Percentiles rank a stretch among this genome's conserved stretches.
These are phyloP conservation scores for Suhomyces coccinellae DNA, from an alignment of 1,139 yeast genomes.

Conservation along the genomic window DNA sequence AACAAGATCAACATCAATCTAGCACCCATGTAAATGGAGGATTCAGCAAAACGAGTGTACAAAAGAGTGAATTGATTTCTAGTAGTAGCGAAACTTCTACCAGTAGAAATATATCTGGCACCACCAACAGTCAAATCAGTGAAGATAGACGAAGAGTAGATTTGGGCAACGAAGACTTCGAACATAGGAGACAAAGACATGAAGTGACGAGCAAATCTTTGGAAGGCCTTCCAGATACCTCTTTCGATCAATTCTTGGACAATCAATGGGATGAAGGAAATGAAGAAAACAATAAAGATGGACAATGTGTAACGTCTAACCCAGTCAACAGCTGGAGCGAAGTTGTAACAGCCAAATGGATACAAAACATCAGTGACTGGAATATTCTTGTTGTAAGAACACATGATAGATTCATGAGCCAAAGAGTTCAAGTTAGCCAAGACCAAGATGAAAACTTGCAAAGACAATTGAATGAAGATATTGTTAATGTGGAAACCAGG, in stretches of 20 bases:
- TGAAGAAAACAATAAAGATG: slow-evolving; percentile 97
- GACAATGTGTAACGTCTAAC: slow-evolving; percentile 95
- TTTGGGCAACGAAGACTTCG: slow-evolving; percentile 98
- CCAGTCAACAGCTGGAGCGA: slow-evolving; percentile 92
- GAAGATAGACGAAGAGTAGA: slow-evolving; percentile 85
- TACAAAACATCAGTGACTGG: slow-evolving; percentile 83
- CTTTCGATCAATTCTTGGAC: slow-evolving; percentile 97
- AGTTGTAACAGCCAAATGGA: slow-evolving; percentile 94
- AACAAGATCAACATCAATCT: slow-evolving; percentile 85
- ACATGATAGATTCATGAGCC: slow-evolving; percentile 85
- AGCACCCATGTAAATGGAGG: slow-evolving; percentile 95
- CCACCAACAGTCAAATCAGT: slow-evolving; percentile 98
- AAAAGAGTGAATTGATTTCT: slow-evolving; percentile 96
- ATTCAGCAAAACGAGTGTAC: slow-evolving; percentile 95
- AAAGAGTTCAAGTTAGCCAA: slow-evolving; percentile 88
- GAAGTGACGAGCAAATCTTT: slow-evolving; percentile 88
- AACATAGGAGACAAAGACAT: slow-evolving; percentile 92
- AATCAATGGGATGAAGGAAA: slow-evolving; percentile 92
- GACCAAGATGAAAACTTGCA: slow-evolving; percentile 90
- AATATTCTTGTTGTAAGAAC: slow-evolving; percentile 78
- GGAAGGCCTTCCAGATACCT: slow-evolving; percentile 94
- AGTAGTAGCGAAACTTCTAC: slow-evolving; percentile 99
- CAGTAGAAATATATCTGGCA: slow-evolving; percentile 98
- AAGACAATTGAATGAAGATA: slow-evolving; percentile 90
- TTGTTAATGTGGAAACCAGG: slow-evolving; percentile 99